Percentiles rank a stretch among this genome's conserved stretches.
Evolutionary conservation across 2,329 filamentous ascomycete species (phyloP).

Genomic region (Metarhizium anisopliae): DNA sequence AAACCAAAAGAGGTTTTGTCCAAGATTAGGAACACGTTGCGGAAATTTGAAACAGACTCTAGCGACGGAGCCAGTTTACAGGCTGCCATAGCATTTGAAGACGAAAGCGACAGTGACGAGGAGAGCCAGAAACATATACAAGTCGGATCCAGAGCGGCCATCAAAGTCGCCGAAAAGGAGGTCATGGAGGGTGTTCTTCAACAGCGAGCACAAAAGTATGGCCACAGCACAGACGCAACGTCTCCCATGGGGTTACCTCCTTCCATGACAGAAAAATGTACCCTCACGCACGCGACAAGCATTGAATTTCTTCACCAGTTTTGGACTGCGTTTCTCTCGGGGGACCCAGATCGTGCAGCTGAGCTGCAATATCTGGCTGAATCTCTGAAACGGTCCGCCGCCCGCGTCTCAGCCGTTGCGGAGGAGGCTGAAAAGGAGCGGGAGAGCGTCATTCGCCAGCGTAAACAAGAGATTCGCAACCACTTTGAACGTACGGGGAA

Average conservation of each 20-base stretch:
- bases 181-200: constrained; percentile 57
- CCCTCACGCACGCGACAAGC: constrained; percentile 78
- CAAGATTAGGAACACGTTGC: constrained; percentile 54
- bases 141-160: constrained; percentile 61
- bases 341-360: constrained; percentile 67
- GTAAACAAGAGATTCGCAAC: constrained; percentile 62
- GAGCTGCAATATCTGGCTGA: constrained; percentile 79
- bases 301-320: constrained; percentile 97
- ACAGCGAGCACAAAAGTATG: constrained; percentile 50
- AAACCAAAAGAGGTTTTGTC: constrained; percentile 60
- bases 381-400: constrained; percentile 66
- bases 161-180: constrained; percentile 55
- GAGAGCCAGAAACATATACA: constrained; percentile 44
- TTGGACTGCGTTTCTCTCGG: constrained; percentile 86
- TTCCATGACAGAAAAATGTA: constrained; percentile 49
- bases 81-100: constrained; percentile 56
- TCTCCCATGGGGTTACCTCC: constrained; percentile 45
- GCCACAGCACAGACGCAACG: constrained; percentile 35
- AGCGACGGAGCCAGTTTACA: constrained; percentile 50
- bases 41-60: constrained; percentile 36
- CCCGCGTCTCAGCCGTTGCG: constrained; percentile 73
- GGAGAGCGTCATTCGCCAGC: constrained; percentile 53
- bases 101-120: constrained; percentile 61
- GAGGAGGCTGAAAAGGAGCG: constrained; percentile 70
- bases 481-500: constrained; percentile 65